These are phyloP conservation scores for Sarcodon aspratus DNA, from an alignment of 768 basidiomycete genomes.

Conservation along the genomic window DNA sequence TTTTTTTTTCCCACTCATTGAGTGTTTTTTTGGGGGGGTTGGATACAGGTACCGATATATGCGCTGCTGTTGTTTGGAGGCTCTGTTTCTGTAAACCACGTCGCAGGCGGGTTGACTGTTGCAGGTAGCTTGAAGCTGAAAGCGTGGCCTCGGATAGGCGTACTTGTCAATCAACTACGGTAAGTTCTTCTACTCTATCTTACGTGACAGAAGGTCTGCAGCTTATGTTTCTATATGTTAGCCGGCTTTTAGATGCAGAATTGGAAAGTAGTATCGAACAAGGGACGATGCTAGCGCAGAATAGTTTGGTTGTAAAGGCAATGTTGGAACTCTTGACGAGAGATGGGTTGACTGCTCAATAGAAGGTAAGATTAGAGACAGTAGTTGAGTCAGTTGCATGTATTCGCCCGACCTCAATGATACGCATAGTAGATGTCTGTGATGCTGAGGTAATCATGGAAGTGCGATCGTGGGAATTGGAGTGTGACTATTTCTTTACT, in stretches of 20 bases:
- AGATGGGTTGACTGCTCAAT: conserved; percentile 19
- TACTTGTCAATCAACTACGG: conserved; percentile 81
- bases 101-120: conserved; percentile 64
- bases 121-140: conserved; percentile 53
- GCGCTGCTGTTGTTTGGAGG: conserved; percentile 81
- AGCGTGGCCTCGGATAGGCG: conserved; percentile 86
- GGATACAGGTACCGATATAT: conserved; percentile 76
- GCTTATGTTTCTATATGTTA: conserved; percentile 13
- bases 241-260: conserved; percentile 61
- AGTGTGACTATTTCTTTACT: neutral
- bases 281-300: conserved; percentile 34
- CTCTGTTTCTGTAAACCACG: conserved; percentile 63
- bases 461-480: neutral
- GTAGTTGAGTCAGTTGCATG: too few species aligned
- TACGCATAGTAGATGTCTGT: neutral
- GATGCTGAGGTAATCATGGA: neutral
- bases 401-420: too few species aligned
- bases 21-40: too few species aligned
- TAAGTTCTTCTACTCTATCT: conserved; percentile 18
- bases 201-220: neutral
- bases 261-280: conserved; percentile 55
- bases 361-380: too few species aligned
- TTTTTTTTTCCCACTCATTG: neutral
- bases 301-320: conserved; percentile 41
- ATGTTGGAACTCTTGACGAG: conserved; percentile 27